phyloP scores from a whole-genome alignment of 179 eudicot species.

The Silene coronaria region DNA sequence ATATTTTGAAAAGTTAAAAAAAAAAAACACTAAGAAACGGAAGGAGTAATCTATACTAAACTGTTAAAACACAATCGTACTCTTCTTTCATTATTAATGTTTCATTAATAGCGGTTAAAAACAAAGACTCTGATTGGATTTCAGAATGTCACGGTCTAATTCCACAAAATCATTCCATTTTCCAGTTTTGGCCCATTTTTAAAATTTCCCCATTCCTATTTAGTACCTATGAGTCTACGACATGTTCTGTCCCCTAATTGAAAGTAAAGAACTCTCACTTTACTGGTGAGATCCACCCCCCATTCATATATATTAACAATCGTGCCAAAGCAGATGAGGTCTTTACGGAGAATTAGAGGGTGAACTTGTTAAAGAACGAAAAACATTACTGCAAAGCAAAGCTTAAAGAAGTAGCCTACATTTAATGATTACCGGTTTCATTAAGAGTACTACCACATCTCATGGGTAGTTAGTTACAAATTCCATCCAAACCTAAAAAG shows the following conservation, averaged over 20 bases:
- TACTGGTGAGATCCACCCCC: neutral
- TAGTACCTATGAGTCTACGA: neutral
- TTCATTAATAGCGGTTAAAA: neutral
- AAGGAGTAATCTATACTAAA: neutral
- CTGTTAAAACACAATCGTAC: neutral
- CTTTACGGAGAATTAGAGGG: too few relatives aligned
- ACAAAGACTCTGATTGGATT: too few relatives aligned
- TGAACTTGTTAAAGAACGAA: too few relatives aligned
- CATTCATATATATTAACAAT: neutral
- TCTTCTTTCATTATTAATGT: neutral
- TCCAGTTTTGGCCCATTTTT: too few relatives aligned
- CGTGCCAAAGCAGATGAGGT: neutral
- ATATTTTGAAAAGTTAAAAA: neutral
- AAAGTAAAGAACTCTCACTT: neutral
- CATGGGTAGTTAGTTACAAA: neutral
- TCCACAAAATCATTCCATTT: too few relatives aligned
- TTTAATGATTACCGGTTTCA: neutral
- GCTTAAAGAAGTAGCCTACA: too few relatives aligned
- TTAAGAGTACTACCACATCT: neutral
- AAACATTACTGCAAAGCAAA: too few relatives aligned
- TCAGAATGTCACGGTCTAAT: too few relatives aligned
- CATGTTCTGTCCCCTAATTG: neutral
- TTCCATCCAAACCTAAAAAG: neutral
- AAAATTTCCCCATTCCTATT: neutral
- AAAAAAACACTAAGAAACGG: neutral